Percentiles rank a stretch among this genome's conserved stretches.
These are phyloP conservation scores for Lentinula sp. DNA, from an alignment of 768 basidiomycete genomes.

Conservation along the genomic window DNA sequence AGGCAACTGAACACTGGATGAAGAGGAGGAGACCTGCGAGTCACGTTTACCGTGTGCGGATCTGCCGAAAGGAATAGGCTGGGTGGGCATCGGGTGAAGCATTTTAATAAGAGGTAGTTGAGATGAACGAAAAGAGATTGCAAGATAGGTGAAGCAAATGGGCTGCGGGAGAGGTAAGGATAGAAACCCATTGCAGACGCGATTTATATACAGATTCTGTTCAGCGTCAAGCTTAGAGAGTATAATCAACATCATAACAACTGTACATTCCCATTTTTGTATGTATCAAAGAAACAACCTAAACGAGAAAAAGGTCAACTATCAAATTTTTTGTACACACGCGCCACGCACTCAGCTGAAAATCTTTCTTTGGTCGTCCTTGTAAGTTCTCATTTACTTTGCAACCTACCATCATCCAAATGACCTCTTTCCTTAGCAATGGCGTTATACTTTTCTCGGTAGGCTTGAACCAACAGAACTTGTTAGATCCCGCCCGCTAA, in stretches of 20 bases:
- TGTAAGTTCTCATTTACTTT: constrained; percentile 2
- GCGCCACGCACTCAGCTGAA: neutral
- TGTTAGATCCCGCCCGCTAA: neutral
- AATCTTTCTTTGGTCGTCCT: constrained; percentile 4
- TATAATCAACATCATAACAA: neutral
- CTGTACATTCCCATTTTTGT: neutral
- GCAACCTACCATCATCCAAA: neutral
- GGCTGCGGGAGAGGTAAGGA: neutral
- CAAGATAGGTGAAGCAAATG: neutral
- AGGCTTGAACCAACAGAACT: neutral
- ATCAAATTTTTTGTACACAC: neutral
- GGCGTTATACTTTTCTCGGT: constrained; percentile 1
- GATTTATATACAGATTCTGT: constrained; percentile 1
- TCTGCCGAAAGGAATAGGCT: constrained; percentile 32
- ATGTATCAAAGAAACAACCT: neutral
- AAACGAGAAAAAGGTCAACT: neutral
- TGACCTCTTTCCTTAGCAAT: neutral
- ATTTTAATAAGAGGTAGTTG: neutral
- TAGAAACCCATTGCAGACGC: neutral
- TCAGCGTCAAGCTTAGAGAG: neutral
- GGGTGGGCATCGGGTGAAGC: constrained; percentile 35
- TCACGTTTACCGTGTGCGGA: constrained; percentile 30
- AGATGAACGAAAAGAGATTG: neutral
- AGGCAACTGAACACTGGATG: constrained; percentile 54
- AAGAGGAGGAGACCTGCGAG: constrained; percentile 15